Percentiles rank a stretch among this genome's conserved stretches.
Evolutionary conservation across 169 alveolate species (phyloP).

Genomic region (Eimeria sp.): DNA sequence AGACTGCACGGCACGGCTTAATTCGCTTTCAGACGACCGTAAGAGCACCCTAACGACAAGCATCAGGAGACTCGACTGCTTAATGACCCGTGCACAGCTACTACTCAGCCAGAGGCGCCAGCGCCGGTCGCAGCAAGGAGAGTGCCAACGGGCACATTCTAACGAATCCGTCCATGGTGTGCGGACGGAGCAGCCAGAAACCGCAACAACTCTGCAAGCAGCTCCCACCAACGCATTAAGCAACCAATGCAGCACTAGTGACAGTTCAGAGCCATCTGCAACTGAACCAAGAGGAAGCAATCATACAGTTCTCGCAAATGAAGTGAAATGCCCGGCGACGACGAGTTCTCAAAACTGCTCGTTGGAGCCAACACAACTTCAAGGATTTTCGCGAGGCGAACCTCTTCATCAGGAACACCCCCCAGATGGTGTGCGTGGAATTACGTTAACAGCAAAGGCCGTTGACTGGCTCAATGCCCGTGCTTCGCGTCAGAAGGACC

Average conservation of each 20-base stretch:
- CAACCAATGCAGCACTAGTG: not conserved
- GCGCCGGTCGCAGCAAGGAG: slow-evolving; percentile 39
- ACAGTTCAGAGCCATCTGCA: not conserved
- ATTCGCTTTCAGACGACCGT: slow-evolving; percentile 25
- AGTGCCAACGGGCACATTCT: not conserved
- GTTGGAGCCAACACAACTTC: not conserved
- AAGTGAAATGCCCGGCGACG: not conserved
- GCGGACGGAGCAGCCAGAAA: not conserved
- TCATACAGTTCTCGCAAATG: not conserved
- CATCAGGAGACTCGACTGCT: slow-evolving; percentile 56
- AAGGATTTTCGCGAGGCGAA: not conserved
- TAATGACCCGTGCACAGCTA: slow-evolving; percentile 71
- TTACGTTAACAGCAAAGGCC: not conserved
- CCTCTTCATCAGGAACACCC: not conserved
- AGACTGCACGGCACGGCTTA: not conserved
- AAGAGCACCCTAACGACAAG: slow-evolving; percentile 71
- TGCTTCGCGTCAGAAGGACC: not conserved
- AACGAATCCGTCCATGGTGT: not conserved
- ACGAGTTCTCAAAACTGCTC: not conserved
- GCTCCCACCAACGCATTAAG: not conserved
- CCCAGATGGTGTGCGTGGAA: not conserved
- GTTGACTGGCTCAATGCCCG: slow-evolving; percentile 24
- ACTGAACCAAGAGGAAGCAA: slow-evolving; percentile 19
- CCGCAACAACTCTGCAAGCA: not conserved
- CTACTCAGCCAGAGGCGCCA: slow-evolving; percentile 52